A percentile compares a stretch with the other conserved stretches of the same genome.
Evolutionary conservation across 768 basidiomycete genomes (phyloP).

Genomic region (Cyclocybe cylindracea): DNA sequence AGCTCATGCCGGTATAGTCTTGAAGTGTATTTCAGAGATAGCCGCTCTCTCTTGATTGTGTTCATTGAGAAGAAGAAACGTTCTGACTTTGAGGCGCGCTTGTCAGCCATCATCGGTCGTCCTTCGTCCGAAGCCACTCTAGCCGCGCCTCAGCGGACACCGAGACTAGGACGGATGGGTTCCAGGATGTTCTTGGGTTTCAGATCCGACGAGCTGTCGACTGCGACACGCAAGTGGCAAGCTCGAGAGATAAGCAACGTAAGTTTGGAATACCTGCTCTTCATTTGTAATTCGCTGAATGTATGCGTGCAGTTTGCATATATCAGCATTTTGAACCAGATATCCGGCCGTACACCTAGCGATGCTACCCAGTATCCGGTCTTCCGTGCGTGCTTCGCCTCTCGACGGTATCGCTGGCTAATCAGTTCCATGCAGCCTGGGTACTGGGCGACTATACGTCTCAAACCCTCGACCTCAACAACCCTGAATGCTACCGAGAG

Average conservation of each 20-base stretch:
- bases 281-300: background rate
- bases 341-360: slow-evolving; percentile 90
- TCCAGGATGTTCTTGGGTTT: slow-evolving; percentile 53
- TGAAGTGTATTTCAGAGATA: slow-evolving; percentile 93
- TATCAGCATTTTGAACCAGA: slow-evolving; percentile 85
- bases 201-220: slow-evolving; percentile 59
- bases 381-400: slow-evolving; percentile 58
- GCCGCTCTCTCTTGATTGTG: slow-evolving; percentile 81
- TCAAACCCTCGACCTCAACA: slow-evolving; percentile 59
- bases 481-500: slow-evolving; percentile 71
- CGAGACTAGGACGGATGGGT: slow-evolving; percentile 52
- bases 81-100: slow-evolving; percentile 55
- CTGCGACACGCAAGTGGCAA: slow-evolving; percentile 85
- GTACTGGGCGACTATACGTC: slow-evolving; percentile 85
- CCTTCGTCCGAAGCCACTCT: slow-evolving; percentile 39
- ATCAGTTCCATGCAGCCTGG: slow-evolving; percentile 62
- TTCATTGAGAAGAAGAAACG: slow-evolving; percentile 73
- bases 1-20: slow-evolving; percentile 45
- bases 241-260: slow-evolving; percentile 91
- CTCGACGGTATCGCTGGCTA: background rate
- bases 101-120: slow-evolving; percentile 49
- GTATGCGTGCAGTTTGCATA: slow-evolving; percentile 71
- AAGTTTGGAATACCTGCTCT: slow-evolving; percentile 19
- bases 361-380: slow-evolving; percentile 96
- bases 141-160: slow-evolving; percentile 57